Evolutionary conservation across 2,329 filamentous ascomycete genomes (phyloP).

Genomic region (Coniochaeta sp.): DNA sequence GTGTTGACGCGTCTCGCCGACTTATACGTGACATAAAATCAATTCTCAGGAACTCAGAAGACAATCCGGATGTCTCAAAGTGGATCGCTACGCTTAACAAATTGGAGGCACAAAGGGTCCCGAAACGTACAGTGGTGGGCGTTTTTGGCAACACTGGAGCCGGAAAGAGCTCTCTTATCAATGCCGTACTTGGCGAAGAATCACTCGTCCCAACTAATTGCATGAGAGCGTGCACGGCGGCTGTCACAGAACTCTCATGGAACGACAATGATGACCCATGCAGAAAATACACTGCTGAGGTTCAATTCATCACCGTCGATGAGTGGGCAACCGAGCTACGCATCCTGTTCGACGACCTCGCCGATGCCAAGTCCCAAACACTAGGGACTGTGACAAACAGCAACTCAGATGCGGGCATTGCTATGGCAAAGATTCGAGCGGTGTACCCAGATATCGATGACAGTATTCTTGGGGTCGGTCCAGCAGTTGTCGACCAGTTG

Average conservation of each 20-base stretch:
- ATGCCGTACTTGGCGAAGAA: conserved; percentile 48
- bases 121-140: no score
- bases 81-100: no score
- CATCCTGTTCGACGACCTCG: conserved; percentile 38
- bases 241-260: conserved; percentile 52
- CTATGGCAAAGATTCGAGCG: background rate
- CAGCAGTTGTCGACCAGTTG: background rate
- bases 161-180: conserved; percentile 55
- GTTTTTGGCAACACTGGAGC: conserved; percentile 53
- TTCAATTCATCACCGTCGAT: conserved; percentile 45
- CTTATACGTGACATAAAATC: conserved; percentile 13
- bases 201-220: conserved; percentile 35
- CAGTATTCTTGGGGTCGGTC: background rate
- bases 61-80: conserved; percentile 5
- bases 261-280: conserved; percentile 33
- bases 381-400: background rate
- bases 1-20: conserved; percentile 10
- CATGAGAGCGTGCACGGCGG: conserved; percentile 55
- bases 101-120: no score
- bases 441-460: background rate
- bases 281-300: conserved; percentile 40
- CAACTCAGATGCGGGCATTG: background rate
- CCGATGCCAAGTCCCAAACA: no score
- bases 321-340: conserved; percentile 47
- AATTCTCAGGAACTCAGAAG: conserved; percentile 7